phyloP scores from a whole-genome alignment of 2,329 filamentous ascomycete genomes.

The Venturia pyrina region DNA sequence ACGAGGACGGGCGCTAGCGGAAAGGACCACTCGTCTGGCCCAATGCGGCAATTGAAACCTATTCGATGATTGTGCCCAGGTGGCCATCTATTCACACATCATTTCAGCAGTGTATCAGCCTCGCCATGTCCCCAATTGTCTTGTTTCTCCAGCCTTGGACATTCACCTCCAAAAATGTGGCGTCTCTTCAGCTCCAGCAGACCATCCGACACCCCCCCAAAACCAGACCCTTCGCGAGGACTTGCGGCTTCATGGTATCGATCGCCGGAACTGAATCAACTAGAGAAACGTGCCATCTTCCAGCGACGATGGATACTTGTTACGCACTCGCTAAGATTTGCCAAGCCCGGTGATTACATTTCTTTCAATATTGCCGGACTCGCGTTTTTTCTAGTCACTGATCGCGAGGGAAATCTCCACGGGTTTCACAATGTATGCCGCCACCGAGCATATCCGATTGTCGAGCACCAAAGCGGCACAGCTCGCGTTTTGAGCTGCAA shows the following conservation, averaged over 20 bases:
- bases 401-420: conserved; percentile 43
- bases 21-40: too few relatives aligned
- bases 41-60: background rate
- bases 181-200: background rate
- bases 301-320: conserved; percentile 47
- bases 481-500: conserved; percentile 47
- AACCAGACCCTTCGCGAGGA: background rate
- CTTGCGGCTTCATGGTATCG: conserved; percentile 6
- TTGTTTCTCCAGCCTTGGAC: too few relatives aligned
- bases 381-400: conserved; percentile 43
- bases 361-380: conserved; percentile 46
- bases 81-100: too few relatives aligned
- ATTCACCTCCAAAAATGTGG: background rate
- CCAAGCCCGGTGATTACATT: conserved; percentile 46
- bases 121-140: background rate
- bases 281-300: conserved; percentile 48
- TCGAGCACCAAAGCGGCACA: conserved; percentile 39
- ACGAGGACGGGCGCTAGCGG: background rate
- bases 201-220: background rate
- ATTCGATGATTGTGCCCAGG: background rate
- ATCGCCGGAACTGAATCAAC: conserved; percentile 40
- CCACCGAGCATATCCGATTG: conserved; percentile 51
- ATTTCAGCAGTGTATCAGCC: background rate
- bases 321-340: conserved; percentile 42
- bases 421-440: conserved; percentile 55